phyloP scores from a whole-genome alignment of 305 asterid species.

The Solanum hybrid region DNA sequence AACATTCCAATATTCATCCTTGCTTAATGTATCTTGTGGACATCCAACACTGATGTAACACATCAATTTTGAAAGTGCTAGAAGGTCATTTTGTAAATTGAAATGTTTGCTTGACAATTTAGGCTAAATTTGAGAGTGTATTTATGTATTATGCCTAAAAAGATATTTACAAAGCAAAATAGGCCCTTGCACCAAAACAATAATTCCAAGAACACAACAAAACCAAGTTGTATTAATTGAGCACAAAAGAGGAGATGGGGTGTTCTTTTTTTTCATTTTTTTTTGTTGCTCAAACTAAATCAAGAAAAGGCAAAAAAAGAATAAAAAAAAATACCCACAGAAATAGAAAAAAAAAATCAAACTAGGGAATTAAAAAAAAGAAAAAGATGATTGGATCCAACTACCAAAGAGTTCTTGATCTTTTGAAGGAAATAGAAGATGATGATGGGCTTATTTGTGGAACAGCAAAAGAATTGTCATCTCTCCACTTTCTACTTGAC shows the following conservation, averaged over 20 bases:
- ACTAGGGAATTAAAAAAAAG: neutral
- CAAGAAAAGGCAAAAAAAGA: neutral
- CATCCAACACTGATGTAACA: neutral
- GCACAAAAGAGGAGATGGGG: neutral
- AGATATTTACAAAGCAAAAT: neutral
- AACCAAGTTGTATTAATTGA: neutral
- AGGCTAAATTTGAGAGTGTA: neutral
- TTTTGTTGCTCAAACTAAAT: neutral
- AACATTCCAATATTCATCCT: neutral
- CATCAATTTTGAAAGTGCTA: neutral
- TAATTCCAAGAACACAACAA: neutral
- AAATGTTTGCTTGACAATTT: neutral
- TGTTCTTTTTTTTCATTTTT: neutral
- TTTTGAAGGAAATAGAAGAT: neutral
- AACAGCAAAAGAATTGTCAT: constrained; percentile 57
- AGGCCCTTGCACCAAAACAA: neutral
- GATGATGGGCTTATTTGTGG: constrained; percentile 51
- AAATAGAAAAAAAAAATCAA: neutral
- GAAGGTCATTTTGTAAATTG: neutral
- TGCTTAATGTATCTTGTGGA: neutral
- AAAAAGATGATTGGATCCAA: neutral
- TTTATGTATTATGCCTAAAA: neutral
- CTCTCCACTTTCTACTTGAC: constrained; percentile 37
- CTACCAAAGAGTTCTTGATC: constrained; percentile 8
- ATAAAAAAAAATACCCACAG: neutral